Percentiles rank a stretch among this genome's conserved stretches.
Conservation (phyloP, 1,284 basidiomycete genomes). For the Cystobasidium slooffiae region DNA sequence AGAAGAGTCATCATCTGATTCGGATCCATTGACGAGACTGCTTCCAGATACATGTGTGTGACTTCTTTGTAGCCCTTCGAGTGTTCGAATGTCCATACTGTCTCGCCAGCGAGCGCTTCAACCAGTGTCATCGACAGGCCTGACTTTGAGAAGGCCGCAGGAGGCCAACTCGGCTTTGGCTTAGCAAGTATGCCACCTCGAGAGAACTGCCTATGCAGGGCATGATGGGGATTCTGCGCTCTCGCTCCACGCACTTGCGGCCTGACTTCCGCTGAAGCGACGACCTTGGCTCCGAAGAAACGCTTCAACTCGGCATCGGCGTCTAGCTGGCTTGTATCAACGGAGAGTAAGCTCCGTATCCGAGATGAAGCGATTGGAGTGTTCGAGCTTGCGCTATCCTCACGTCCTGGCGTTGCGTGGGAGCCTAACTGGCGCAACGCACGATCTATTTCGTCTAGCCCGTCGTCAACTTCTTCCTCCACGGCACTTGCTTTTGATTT, state of each 20-base stretch:
- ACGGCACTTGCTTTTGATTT: constrained; percentile 44
- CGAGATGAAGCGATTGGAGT: constrained; percentile 44
- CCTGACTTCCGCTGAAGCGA: constrained; percentile 64
- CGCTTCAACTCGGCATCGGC: constrained; percentile 83
- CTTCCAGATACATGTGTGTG: constrained; percentile 50
- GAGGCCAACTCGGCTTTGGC: constrained; percentile 58
- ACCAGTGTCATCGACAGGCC: constrained; percentile 42
- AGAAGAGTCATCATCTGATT: constrained; percentile 61
- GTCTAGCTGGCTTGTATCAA: constrained; percentile 78
- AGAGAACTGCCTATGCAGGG: constrained; percentile 55
- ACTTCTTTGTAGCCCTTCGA: constrained; percentile 77
- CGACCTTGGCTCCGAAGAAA: constrained; percentile 88
- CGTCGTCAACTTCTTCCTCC: constrained; percentile 59
- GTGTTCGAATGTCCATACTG: constrained; percentile 86
- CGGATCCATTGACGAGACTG: constrained; percentile 51
- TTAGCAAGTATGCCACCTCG: constrained; percentile 51
- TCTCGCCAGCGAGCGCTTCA: constrained; percentile 61
- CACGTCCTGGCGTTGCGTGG: constrained; percentile 61
- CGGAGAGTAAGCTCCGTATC: constrained; percentile 66
- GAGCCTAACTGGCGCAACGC: constrained; percentile 78
- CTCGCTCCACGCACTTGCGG: constrained; percentile 43
- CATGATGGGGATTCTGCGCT: constrained; percentile 52
- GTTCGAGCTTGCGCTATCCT: background rate
- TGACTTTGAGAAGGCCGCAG: constrained; percentile 56
- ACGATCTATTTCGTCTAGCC: constrained; percentile 77